Base-by-base conservation (phyloP, 169 alveolate species). In the Plasmodium blacklocki region DNA sequence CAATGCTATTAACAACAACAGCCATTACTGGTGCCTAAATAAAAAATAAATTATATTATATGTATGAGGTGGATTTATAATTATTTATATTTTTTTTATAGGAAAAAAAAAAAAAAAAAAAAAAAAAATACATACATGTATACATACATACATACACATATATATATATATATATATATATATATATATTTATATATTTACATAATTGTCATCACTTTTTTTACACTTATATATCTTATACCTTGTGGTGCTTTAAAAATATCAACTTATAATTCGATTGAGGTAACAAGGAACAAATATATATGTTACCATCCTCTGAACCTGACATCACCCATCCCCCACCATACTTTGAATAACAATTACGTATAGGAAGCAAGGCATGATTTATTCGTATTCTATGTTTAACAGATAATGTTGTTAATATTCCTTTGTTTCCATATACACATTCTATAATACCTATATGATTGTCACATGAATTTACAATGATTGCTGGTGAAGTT, bases 311-410 rank as follows among this genome's bases (percentile, higher is more conserved):
- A 39, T 94, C 96, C 71, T 94, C 96, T 8, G 96, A 94, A 8
- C 96, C 96, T 2, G 95, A 92, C 18, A 94, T 58, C 50, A 93
- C 89, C 97, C 95, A 95, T 4, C 95, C 96, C 12, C 95, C 97
- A 26, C 95, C 96, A 88, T 59, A 94, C 63, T 60, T 88, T 11
- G 95, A 88, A 74, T 62, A 94, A 68, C 94, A 91, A 74, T 92
- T 92, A n/a, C 93, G 91, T 23, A 89, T 88, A 14, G 95, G 96
- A 15, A 93, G 68, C 2, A 94, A 94, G 43, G 92, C 94, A 54
- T 93, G 96, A 49, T 88, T 91, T 19, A 90, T 93, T 76, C 89
- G 49, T 70, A 93, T 92, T 50, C 92, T 87, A 80, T 93, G 92
- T 26, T 93, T 75, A 62, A 64, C 86, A 5, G 74, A 80, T 12